Evolutionary conservation across 1,284 basidiomycete genomes (phyloP).

Genomic region (Ceratobasidium papillatum): DNA sequence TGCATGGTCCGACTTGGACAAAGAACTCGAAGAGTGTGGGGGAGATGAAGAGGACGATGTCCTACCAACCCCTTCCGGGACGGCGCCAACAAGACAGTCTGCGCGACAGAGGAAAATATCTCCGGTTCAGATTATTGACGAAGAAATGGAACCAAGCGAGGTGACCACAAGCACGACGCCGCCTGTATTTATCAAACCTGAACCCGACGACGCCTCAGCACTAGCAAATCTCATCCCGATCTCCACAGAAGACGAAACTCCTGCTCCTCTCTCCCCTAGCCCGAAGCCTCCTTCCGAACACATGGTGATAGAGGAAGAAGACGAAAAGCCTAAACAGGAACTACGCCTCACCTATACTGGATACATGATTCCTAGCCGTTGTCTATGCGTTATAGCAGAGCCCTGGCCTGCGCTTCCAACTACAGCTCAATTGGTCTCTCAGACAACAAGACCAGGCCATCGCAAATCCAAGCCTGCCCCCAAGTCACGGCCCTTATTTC

Average conservation of each 20-base stretch:
- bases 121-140: conserved; percentile 8
- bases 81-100: conserved; percentile 31
- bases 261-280: conserved; percentile 14
- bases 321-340: conserved; percentile 42
- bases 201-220: conserved; percentile 36
- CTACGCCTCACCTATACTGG: conserved; percentile 39
- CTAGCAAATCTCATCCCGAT: conserved; percentile 37
- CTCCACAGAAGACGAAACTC: conserved; percentile 33
- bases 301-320: conserved; percentile 38
- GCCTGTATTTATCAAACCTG: conserved; percentile 29
- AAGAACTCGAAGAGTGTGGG: not conserved
- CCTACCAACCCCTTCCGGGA: not conserved
- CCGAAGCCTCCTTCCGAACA: conserved; percentile 19
- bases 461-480: not conserved
- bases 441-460: not conserved
- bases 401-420: conserved; percentile 37
- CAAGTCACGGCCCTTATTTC: conserved; percentile 13
- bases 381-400: conserved; percentile 42
- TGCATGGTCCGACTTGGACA: conserved; percentile 26
- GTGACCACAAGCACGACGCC: not conserved
- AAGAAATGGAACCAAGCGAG: conserved; percentile 1
- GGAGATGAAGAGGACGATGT: not conserved
- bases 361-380: conserved; percentile 40
- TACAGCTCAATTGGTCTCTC: conserved; percentile 30
- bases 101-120: conserved; percentile 17